These are phyloP conservation scores for Desmodesmus armatus DNA, from an alignment of 139 green algal species.

Conservation along the genomic window DNA sequence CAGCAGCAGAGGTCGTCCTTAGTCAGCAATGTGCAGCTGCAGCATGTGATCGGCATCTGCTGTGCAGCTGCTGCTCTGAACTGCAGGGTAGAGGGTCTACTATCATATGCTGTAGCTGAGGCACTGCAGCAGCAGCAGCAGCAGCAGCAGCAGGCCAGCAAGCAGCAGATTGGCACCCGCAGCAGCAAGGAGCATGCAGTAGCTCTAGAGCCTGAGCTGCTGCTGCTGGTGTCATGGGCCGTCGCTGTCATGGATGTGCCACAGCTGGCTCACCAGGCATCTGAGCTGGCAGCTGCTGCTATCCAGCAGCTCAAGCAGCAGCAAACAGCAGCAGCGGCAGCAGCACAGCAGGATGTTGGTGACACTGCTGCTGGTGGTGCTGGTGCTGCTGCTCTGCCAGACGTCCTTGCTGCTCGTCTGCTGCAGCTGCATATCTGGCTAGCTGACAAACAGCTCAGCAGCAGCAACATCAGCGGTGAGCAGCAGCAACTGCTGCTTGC, in stretches of 20 bases:
- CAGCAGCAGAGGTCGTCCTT: not conserved
- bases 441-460: not conserved
- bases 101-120: not conserved
- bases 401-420: not conserved
- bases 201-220: not conserved
- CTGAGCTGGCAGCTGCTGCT: not conserved
- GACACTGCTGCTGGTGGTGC: not conserved
- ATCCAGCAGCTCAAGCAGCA: constrained; percentile 12
- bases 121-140: not conserved
- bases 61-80: constrained; percentile 17
- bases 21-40: constrained; percentile 11
- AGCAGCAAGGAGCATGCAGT: not conserved
- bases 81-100: constrained; percentile 12
- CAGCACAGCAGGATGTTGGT: not conserved
- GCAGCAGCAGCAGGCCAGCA: not conserved
- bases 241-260: constrained; percentile 3
- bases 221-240: constrained; percentile 20
- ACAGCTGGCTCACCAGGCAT: not conserved
- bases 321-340: not conserved
- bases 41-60: not conserved
- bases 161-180: not conserved
- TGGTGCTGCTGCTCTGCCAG: not conserved
- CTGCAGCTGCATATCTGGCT: constrained; percentile 37
- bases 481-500: not conserved
- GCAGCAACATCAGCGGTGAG: not conserved